Percentiles rank a stretch among this genome's conserved stretches.
Conservation (phyloP, 768 basidiomycete genomes). For the Boletus speciosus region DNA sequence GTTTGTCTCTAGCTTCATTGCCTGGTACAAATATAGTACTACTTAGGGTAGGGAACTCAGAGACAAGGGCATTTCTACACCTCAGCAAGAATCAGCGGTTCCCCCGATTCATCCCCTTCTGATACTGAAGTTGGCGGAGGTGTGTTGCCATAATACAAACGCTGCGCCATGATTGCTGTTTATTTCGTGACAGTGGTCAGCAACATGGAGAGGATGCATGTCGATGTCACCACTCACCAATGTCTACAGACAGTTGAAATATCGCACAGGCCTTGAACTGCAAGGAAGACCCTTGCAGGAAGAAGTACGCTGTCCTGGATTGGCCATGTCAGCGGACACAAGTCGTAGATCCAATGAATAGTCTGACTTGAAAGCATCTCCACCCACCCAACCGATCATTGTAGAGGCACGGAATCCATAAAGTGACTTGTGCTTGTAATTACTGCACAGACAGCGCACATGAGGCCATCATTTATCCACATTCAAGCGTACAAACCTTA, state of each 20-base stretch:
- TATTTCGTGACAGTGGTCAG: constrained; percentile 11
- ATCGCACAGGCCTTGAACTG: constrained; percentile 83
- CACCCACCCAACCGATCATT: constrained; percentile 77
- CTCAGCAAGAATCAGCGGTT: constrained; percentile 65
- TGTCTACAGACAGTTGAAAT: constrained; percentile 78
- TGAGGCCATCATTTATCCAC: constrained; percentile 16
- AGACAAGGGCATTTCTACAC: constrained; percentile 36
- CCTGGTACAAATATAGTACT: background rate
- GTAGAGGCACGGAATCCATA: constrained; percentile 86
- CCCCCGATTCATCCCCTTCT: constrained; percentile 64
- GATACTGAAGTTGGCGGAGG: constrained; percentile 52
- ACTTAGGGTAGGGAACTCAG: background rate
- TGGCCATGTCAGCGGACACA: constrained; percentile 16
- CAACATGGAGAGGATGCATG: constrained; percentile 4
- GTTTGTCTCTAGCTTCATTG: constrained; percentile 27
- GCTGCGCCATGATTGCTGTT: constrained; percentile 68
- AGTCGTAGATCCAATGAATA: constrained; percentile 4
- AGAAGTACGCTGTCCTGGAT: constrained; percentile 74
- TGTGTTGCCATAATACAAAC: constrained; percentile 67
- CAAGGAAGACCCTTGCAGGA: constrained; percentile 64
- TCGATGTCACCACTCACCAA: constrained; percentile 46
- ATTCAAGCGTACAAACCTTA: constrained; percentile 48
- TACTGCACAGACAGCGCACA: constrained; percentile 42
- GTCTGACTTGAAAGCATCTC: constrained; percentile 79
- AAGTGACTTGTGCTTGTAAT: constrained; percentile 72